Percentiles rank a stretch among this genome's conserved stretches.
Evolutionary conservation across 148 eudicot genomes (phyloP).

Genomic region (Vaccinium darrowii): DNA sequence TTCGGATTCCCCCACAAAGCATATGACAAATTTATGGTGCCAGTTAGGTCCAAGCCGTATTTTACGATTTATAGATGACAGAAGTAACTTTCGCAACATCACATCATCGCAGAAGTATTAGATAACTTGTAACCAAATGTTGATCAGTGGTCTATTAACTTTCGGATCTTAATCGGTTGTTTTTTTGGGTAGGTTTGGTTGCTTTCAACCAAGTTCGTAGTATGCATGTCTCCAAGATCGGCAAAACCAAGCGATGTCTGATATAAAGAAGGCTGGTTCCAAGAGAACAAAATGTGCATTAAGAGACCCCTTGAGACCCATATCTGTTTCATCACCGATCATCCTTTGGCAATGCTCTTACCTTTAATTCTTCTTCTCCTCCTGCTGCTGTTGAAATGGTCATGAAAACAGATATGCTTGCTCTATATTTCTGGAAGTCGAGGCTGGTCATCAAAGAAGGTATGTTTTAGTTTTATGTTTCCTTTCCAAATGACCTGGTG

Average conservation of each 20-base stretch:
- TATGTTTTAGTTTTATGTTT: not conserved
- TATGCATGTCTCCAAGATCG: not conserved
- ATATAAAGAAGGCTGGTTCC: not conserved
- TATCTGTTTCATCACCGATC: not conserved
- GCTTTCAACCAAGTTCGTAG: not conserved
- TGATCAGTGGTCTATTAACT: not conserved
- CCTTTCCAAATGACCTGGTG: not conserved
- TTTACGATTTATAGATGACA: too few species aligned
- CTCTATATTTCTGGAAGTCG: not conserved
- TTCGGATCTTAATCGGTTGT: not conserved
- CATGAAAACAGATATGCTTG: not conserved
- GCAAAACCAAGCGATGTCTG: not conserved
- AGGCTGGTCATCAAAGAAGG: not conserved
- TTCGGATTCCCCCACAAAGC: not conserved
- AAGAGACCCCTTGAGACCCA: not conserved
- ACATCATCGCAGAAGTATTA: not conserved
- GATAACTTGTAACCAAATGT: not conserved
- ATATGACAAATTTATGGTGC: not conserved
- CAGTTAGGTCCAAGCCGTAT: not conserved
- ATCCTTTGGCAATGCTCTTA: not conserved
- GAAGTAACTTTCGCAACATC: not conserved
- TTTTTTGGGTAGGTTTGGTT: not conserved
- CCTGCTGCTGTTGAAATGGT: not conserved
- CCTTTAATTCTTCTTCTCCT: not conserved
- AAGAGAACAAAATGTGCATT: not conserved